These are phyloP conservation scores for Pseudocercospora macadamiae DNA, from an alignment of 2,329 filamentous ascomycete genomes.

Conservation along the genomic window DNA sequence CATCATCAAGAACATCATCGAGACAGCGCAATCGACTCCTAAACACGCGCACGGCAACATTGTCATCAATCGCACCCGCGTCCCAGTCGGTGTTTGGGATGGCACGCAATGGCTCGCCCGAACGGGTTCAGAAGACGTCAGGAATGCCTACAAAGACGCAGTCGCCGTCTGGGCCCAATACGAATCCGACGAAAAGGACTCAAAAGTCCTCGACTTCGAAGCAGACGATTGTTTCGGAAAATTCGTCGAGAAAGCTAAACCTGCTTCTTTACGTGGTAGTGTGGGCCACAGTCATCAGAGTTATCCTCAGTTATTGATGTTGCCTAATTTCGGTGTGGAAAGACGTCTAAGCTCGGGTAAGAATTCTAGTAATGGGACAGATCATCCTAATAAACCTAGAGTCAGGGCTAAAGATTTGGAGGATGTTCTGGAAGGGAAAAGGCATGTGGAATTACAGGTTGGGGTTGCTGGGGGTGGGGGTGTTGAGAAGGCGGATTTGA, in stretches of 20 bases:
- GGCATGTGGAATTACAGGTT: slow-evolving; percentile 18
- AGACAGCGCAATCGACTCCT: slow-evolving; percentile 67
- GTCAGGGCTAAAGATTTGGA: slow-evolving; percentile 26
- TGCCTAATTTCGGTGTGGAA: slow-evolving; percentile 26
- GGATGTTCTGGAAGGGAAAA: slow-evolving; percentile 27
- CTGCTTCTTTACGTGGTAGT: slow-evolving; percentile 27
- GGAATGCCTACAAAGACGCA: slow-evolving; percentile 83
- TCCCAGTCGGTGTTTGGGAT: slow-evolving; percentile 86
- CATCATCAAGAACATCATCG: slow-evolving; percentile 78
- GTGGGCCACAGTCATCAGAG: slow-evolving; percentile 27
- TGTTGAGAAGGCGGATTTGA: slow-evolving; percentile 13
- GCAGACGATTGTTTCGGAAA: slow-evolving; percentile 27
- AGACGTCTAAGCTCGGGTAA: slow-evolving; percentile 25
- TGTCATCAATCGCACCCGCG: slow-evolving; percentile 52
- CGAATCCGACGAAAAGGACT: slow-evolving; percentile 37
- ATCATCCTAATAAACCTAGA: slow-evolving; percentile 14
- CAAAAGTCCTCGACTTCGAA: slow-evolving; percentile 32
- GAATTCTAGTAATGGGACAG: slow-evolving; percentile 19
- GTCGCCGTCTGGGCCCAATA: slow-evolving; percentile 73
- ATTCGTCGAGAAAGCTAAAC: slow-evolving; percentile 26
- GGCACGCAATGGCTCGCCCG: slow-evolving; percentile 92
- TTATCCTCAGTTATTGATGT: slow-evolving; percentile 29
- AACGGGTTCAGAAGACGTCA: slow-evolving; percentile 75
- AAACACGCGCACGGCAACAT: slow-evolving; percentile 25
- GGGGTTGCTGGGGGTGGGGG: not conserved